A percentile compares a stretch with the other conserved stretches of the same genome.
Conservation (phyloP, 140 eudicot species). For the Erigeron philadelphicus region DNA sequence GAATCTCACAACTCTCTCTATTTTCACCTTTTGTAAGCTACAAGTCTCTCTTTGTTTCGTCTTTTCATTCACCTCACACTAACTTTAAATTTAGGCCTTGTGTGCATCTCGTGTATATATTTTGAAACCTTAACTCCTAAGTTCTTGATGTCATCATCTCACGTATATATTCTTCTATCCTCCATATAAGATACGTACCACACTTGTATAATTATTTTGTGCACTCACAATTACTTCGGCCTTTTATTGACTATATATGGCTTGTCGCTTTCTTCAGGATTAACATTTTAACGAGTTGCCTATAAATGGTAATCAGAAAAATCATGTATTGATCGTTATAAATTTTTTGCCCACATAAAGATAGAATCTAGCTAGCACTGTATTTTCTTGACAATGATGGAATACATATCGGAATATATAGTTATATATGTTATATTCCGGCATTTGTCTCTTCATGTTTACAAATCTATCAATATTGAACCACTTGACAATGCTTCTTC, state of each 20-base stretch:
- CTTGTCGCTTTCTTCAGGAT: constrained; percentile 9
- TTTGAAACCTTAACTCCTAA: constrained; percentile 58
- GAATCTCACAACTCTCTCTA: constrained; percentile 47
- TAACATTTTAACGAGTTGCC: neutral
- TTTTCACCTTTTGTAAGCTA: constrained; percentile 51
- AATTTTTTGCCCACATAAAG: too few relatives aligned
- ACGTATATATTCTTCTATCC: constrained; percentile 25
- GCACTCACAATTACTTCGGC: constrained; percentile 14
- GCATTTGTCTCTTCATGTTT: too few relatives aligned
- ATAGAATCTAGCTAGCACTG: too few relatives aligned
- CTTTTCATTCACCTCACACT: constrained; percentile 21
- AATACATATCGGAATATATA: too few relatives aligned
- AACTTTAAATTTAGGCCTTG: constrained; percentile 22
- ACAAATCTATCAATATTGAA: too few relatives aligned
- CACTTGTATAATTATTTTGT: constrained; percentile 2
- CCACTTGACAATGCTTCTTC: too few relatives aligned
- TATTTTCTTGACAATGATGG: too few relatives aligned
- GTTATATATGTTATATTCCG: too few relatives aligned
- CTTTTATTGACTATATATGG: constrained; percentile 25
- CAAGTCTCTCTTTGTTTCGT: constrained; percentile 39
- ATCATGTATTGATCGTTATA: neutral
- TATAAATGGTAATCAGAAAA: constrained; percentile 7
- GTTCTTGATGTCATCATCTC: constrained; percentile 40
- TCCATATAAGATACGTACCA: constrained; percentile 14
- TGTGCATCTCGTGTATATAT: constrained; percentile 30